phyloP scores from a whole-genome alignment of 495 filamentous ascomycete genomes.

The Aspergillus nanangensis region DNA sequence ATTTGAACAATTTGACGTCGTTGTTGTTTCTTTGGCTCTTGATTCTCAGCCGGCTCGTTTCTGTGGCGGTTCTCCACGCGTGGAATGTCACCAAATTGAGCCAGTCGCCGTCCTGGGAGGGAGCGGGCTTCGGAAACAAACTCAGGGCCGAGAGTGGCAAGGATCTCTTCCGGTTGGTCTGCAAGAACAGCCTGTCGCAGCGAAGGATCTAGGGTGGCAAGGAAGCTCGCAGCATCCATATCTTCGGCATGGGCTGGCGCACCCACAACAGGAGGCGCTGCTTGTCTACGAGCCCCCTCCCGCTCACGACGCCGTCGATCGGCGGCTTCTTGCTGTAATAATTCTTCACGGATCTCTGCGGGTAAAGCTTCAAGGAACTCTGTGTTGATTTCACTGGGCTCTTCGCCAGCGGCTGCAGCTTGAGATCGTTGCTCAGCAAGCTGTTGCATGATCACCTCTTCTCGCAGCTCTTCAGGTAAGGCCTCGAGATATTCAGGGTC shows the following conservation, averaged over 20 bases:
- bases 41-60: constrained; percentile 33
- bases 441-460: constrained; percentile 90
- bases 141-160: constrained; percentile 79
- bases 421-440: constrained; percentile 76
- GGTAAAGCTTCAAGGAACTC: constrained; percentile 95
- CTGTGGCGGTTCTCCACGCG: constrained; percentile 42
- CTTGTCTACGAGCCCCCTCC: constrained; percentile 64
- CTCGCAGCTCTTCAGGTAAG: constrained; percentile 87
- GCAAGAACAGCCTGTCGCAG: constrained; percentile 82
- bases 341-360: constrained; percentile 80
- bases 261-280: constrained; percentile 42
- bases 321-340: constrained; percentile 81
- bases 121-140: constrained; percentile 82
- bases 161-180: constrained; percentile 85
- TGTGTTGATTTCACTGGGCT: constrained; percentile 80
- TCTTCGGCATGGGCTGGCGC: constrained; percentile 62
- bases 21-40: constrained; percentile 61
- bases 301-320: constrained; percentile 88
- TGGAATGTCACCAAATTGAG: constrained; percentile 54
- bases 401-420: constrained; percentile 74
- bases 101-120: constrained; percentile 55
- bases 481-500: constrained; percentile 91
- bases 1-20: constrained; percentile 85
- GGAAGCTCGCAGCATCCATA: constrained; percentile 89
- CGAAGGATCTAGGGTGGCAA: constrained; percentile 82